Base-by-base conservation (phyloP, 345 rosid genomes). In the Arabidopsis arenosa region DNA sequence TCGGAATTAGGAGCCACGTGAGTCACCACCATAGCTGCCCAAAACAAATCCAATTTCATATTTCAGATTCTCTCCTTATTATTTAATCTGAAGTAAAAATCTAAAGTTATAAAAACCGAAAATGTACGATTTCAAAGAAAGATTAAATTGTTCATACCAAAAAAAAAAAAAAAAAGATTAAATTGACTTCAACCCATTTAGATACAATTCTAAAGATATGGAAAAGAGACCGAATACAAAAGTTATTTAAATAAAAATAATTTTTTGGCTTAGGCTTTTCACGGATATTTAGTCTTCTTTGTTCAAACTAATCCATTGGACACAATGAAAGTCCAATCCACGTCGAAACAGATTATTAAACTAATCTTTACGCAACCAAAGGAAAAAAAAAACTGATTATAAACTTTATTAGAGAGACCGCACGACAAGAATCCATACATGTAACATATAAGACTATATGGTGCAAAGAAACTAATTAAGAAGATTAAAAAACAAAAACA, bases 1-100 rank as follows among this genome's bases (percentile, higher is more conserved):
- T 86, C 72, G 93, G 85, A 86, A 84, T 60, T 85, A 71, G 88
- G 86, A 89, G 84, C 75, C 97, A 92, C 95, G 95, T 92, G 91
- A 85, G 82, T 90, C 90, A 86, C 88, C 84, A 85, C 78, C 81
- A 79, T 64, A 82, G 73, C 88, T 92, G 88, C 87, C 92, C 87
- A 81, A 86, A 4, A 26, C 21, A 63, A 41, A 41, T 52, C 72
- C 9, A 53, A 13, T 68, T 54, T n/a, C 41, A 68, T 43, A 52
- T 37, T 40, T 28, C 11, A 49, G 73, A 68, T 68, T 68, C 35
- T 68, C 35, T 23, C 5, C 21, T 13, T 6, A 49, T 36, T 35
- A 2, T 36, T 49, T 48, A 49, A 14, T 6, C 15, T 49, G 17
- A 35, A 30, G 33, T 7, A 15, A 33, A 23, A 67, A 37, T 53